Percentiles rank a stretch among this genome's conserved stretches.
Evolutionary conservation across 2,329 filamentous ascomycete genomes (phyloP).

Genomic region (Thelonectria rubi): DNA sequence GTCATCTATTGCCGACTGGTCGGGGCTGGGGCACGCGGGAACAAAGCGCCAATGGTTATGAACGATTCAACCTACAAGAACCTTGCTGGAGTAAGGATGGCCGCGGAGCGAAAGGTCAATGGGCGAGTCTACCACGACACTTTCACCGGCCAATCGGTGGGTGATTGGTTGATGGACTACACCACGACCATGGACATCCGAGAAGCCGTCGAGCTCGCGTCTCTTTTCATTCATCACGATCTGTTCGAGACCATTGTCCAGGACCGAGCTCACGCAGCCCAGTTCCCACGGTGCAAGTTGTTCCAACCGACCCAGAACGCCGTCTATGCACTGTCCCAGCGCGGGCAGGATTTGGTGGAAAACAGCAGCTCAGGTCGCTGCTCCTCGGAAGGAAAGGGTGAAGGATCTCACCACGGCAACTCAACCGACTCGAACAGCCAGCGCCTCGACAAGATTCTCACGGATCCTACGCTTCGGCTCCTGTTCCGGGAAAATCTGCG

Average conservation of each 20-base stretch:
- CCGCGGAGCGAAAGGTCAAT: constrained; percentile 80
- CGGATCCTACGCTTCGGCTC: constrained; percentile 85
- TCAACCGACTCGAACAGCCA: constrained; percentile 91
- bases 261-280: constrained; percentile 71
- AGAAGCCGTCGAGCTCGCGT: constrained; percentile 84
- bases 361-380: constrained; percentile 63
- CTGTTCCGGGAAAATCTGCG: constrained; percentile 93
- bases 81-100: constrained; percentile 73
- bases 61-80: constrained; percentile 8
- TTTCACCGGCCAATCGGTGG: constrained; percentile 87
- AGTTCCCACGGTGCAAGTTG: constrained; percentile 65
- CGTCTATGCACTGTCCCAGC: constrained; percentile 84
- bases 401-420: constrained; percentile 58
- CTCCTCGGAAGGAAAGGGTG: constrained; percentile 65
- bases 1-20: constrained; percentile 93
- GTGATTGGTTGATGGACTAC: constrained; percentile 97
- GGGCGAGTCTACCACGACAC: constrained; percentile 82
- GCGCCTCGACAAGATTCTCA: constrained; percentile 89
- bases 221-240: constrained; percentile 84
- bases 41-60: constrained; percentile 69
- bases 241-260: constrained; percentile 78
- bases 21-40: constrained; percentile 81
- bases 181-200: constrained; percentile 90
- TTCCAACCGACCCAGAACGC: constrained; percentile 90
- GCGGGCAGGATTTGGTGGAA: constrained; percentile 74